phyloP scores from a whole-genome alignment of 495 filamentous ascomycete genomes.

The Tuber microsphaerosporum region DNA sequence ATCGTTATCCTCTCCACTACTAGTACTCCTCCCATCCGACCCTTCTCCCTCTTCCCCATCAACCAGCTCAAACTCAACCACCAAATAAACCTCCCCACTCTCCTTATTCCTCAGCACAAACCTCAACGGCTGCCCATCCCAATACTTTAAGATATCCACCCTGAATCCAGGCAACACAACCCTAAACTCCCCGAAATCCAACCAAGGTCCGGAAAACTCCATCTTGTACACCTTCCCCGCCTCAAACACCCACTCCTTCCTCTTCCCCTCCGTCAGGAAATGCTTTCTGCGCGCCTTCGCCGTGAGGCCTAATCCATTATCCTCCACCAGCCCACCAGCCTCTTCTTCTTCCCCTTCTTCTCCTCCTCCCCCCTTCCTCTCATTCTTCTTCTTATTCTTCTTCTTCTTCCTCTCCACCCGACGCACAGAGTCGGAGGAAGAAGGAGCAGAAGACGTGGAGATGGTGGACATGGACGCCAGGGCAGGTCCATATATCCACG shows the following conservation, averaged over 20 bases:
- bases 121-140: constrained; percentile 62
- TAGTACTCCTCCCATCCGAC: background rate
- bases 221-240: constrained; percentile 55
- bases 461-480: constrained; percentile 68
- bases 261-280: constrained; percentile 52
- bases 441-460: constrained; percentile 31
- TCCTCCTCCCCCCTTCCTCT: constrained; percentile 45
- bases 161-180: constrained; percentile 71
- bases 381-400: constrained; percentile 51
- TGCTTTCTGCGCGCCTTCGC: constrained; percentile 55
- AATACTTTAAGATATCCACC: constrained; percentile 68
- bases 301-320: constrained; percentile 31
- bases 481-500: constrained; percentile 73
- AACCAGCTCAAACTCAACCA: constrained; percentile 56
- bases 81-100: constrained; percentile 65
- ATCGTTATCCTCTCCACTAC: constrained; percentile 8
- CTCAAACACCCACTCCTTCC: constrained; percentile 49
- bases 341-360: constrained; percentile 60
- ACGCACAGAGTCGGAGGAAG: background rate
- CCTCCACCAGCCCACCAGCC: constrained; percentile 50
- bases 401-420: constrained; percentile 43
- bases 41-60: constrained; percentile 14
- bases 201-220: constrained; percentile 89
- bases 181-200: constrained; percentile 80
- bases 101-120: constrained; percentile 75